Conservation (phyloP, 2,329 filamentous ascomycete species). For the Calonectria multiphialidica region DNA sequence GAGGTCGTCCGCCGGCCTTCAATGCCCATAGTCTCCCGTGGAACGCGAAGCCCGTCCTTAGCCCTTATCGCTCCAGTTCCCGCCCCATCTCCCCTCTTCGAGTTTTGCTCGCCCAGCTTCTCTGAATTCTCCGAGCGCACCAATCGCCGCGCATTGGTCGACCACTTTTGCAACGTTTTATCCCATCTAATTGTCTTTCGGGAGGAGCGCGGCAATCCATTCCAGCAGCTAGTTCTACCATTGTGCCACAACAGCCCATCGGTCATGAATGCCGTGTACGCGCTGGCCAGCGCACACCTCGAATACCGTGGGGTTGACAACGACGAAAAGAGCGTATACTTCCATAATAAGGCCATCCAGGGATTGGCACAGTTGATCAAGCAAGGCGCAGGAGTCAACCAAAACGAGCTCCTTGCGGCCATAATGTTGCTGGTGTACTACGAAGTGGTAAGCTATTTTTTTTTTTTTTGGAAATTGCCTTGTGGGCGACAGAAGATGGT, state of each 20-base stretch:
- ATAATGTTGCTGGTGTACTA: slow-evolving; percentile 74
- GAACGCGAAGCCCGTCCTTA: slow-evolving; percentile 37
- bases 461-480: background rate
- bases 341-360: slow-evolving; percentile 71
- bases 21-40: slow-evolving; percentile 31
- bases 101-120: slow-evolving; percentile 66
- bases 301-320: slow-evolving; percentile 72
- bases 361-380: slow-evolving; percentile 69
- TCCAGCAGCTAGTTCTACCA: slow-evolving; percentile 73
- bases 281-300: slow-evolving; percentile 85
- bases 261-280: slow-evolving; percentile 87
- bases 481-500: background rate
- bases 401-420: slow-evolving; percentile 70
- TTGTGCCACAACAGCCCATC: slow-evolving; percentile 66
- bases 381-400: slow-evolving; percentile 60
- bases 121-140: slow-evolving; percentile 67
- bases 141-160: slow-evolving; percentile 67
- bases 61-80: slow-evolving; percentile 42
- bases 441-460: slow-evolving; percentile 67
- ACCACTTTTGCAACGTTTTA: slow-evolving; percentile 73
- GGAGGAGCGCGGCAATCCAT: slow-evolving; percentile 72
- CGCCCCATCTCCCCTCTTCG: slow-evolving; percentile 53
- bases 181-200: slow-evolving; percentile 75
- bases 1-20: slow-evolving; percentile 41
- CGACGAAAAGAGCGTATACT: slow-evolving; percentile 67